A percentile compares a stretch with the other conserved stretches of the same genome.
Conservation (phyloP, 306 rosid species). For the Inga laurina region DNA sequence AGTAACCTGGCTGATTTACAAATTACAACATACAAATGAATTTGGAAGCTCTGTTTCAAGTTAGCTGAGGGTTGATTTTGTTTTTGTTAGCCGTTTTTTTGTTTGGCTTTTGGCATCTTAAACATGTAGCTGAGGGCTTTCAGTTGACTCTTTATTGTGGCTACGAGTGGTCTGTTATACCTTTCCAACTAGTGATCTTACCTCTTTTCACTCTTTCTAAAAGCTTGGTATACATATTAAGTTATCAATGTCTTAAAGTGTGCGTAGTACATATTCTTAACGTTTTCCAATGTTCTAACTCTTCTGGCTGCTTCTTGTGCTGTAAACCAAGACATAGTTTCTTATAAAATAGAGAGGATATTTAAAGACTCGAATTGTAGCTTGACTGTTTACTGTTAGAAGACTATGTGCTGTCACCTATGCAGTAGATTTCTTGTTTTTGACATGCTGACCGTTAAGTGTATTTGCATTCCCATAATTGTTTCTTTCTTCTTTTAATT, state of each 20-base stretch:
- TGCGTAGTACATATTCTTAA: neutral
- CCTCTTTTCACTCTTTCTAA: too few species aligned
- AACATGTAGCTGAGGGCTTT: neutral
- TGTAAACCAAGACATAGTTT: neutral
- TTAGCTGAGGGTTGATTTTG: too few species aligned
- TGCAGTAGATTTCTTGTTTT: too few species aligned
- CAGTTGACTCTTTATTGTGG: neutral
- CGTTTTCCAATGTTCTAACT: neutral
- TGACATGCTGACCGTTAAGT: too few species aligned
- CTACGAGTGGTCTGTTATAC: neutral
- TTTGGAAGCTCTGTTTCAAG: neutral
- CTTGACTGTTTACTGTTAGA: too few species aligned
- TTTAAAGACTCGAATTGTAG: neutral
- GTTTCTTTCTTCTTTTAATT: neutral
- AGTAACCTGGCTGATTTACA: neutral
- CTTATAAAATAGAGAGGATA: neutral
- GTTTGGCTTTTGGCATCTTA: neutral
- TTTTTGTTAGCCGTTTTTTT: too few species aligned
- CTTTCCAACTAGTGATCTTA: neutral
- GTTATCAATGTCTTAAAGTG: neutral
- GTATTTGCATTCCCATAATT: too few species aligned
- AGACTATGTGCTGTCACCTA: too few species aligned
- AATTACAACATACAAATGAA: neutral
- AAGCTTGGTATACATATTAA: neutral
- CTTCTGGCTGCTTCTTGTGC: neutral